These are phyloP conservation scores for Thymus mandschuricus DNA, from an alignment of 257 asterid species.

Conservation along the genomic window DNA sequence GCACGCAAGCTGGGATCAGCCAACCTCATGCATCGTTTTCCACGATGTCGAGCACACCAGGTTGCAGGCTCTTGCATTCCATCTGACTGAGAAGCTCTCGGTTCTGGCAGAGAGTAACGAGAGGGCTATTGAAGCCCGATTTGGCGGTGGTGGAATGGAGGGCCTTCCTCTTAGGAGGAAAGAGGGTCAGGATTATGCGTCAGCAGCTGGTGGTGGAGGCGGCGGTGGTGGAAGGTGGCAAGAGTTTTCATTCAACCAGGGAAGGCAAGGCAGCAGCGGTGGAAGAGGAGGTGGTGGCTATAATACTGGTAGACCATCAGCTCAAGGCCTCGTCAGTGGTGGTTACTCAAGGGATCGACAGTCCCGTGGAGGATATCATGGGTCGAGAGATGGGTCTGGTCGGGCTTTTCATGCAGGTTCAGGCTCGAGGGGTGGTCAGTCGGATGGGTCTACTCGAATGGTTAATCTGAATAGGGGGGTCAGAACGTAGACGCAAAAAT, in stretches of 20 bases:
- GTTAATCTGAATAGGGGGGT: constrained; percentile 83
- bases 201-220: constrained; percentile 38
- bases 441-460: constrained; percentile 72
- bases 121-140: constrained; percentile 72
- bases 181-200: constrained; percentile 84
- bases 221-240: constrained; percentile 76
- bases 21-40: constrained; percentile 78
- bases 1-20: constrained; percentile 96
- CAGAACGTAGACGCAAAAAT: constrained; percentile 41
- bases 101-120: constrained; percentile 86
- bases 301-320: constrained; percentile 46
- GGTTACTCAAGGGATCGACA: constrained; percentile 55
- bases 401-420: constrained; percentile 55
- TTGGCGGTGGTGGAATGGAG: constrained; percentile 88
- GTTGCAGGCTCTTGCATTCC: constrained; percentile 80
- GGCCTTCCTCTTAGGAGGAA: constrained; percentile 81
- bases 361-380: constrained; percentile 54
- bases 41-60: constrained; percentile 80
- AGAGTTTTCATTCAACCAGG: constrained; percentile 71
- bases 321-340: constrained; percentile 37
- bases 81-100: constrained; percentile 74
- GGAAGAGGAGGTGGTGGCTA: constrained; percentile 65
- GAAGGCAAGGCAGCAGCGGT: constrained; percentile 52
- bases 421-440: constrained; percentile 56
- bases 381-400: constrained; percentile 51